Percentiles rank a stretch among this genome's conserved stretches.
phyloP scores from a whole-genome alignment of 2,329 filamentous ascomycete genomes.

The Rhynchosporium agropyri region DNA sequence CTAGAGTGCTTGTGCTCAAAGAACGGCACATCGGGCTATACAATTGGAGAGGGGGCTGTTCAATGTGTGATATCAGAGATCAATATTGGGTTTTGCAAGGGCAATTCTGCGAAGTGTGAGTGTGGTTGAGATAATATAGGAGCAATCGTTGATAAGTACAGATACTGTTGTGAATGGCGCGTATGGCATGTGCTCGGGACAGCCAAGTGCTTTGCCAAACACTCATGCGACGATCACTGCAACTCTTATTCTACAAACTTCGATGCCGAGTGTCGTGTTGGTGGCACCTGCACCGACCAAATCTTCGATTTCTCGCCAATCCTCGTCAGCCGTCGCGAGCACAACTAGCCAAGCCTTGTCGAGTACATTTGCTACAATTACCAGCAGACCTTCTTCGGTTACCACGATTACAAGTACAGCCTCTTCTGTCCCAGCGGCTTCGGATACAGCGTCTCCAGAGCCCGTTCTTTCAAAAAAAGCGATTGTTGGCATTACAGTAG shows the following conservation, averaged over 20 bases:
- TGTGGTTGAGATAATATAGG: background rate
- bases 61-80: constrained; percentile 64
- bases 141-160: constrained; percentile 20
- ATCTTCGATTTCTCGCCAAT: constrained; percentile 16
- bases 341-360: constrained; percentile 15
- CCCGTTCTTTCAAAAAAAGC: constrained; percentile 43
- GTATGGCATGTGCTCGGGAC: constrained; percentile 60
- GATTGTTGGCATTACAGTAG: constrained; percentile 61
- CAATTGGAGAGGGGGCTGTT: constrained; percentile 71
- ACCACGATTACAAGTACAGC: constrained; percentile 16
- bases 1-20: constrained; percentile 66
- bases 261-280: constrained; percentile 44
- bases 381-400: constrained; percentile 24
- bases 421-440: constrained; percentile 26
- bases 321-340: background rate
- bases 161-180: constrained; percentile 53
- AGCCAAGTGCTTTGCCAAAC: constrained; percentile 54
- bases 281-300: constrained; percentile 33
- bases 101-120: constrained; percentile 44
- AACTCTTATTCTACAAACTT: constrained; percentile 51
- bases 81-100: constrained; percentile 54
- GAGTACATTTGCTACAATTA: constrained; percentile 20
- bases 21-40: constrained; percentile 62
- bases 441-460: constrained; percentile 30
- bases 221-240: constrained; percentile 62